These are phyloP conservation scores for Pichia terricola DNA, from an alignment of 1,139 yeast species.

Conservation along the genomic window DNA sequence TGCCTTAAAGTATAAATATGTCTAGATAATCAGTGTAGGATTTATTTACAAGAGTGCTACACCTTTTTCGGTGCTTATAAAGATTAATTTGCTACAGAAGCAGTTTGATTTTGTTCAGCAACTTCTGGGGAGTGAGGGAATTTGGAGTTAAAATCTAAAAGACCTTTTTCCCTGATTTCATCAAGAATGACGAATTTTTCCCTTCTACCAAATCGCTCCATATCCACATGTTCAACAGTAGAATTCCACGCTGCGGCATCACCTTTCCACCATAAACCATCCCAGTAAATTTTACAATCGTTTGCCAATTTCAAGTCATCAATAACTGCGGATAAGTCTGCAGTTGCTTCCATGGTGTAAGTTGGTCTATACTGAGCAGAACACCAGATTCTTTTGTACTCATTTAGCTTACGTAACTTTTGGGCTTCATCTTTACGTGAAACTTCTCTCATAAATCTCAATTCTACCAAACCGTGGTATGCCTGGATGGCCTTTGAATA, in stretches of 20 bases:
- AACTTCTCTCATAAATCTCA: conserved; percentile 65
- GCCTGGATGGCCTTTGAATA: conserved; percentile 66
- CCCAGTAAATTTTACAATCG: conserved; percentile 60
- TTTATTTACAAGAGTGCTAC: no score
- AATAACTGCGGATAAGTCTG: conserved; percentile 68
- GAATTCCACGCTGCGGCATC: conserved; percentile 56
- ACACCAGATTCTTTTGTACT: conserved; percentile 76
- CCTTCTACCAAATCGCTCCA: conserved; percentile 54
- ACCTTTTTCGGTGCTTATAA: no score
- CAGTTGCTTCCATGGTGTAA: conserved; percentile 83
- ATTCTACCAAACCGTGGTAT: conserved; percentile 62
- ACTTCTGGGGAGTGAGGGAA: no score
- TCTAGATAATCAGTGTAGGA: no score
- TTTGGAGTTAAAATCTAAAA: conserved; percentile 18
- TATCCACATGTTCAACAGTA: conserved; percentile 46
- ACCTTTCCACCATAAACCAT: conserved; percentile 78
- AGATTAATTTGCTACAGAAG: no score
- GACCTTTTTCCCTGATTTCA: conserved; percentile 36
- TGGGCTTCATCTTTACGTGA: conserved; percentile 51
- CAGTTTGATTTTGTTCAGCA: no score
- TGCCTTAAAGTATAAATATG: no score
- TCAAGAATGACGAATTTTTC: conserved; percentile 57
- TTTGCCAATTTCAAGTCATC: conserved; percentile 46
- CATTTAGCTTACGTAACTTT: conserved; percentile 60
- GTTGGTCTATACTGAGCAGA: conserved; percentile 86